Base-by-base conservation (phyloP, 2,329 filamentous ascomycete genomes). In the Colletotrichum phormii region DNA sequence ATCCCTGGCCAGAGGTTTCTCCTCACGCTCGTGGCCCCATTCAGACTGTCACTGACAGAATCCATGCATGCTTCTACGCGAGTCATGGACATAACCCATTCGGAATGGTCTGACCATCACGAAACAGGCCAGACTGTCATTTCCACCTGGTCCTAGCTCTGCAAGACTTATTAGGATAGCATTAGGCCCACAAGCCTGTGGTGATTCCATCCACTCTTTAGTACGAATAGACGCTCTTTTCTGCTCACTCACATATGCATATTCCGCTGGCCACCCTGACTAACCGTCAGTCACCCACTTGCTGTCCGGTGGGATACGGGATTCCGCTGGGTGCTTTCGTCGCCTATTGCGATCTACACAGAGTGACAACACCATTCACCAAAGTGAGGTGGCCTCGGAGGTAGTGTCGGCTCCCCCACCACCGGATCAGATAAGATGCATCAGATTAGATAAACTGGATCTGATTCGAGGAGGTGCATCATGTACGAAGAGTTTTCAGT, bases 391-490 rank as follows among this genome's bases (percentile, higher is more conserved):
- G 22, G n/a, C 53, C 58, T 65, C 67, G 53, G 67, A 67, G 46
- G 63, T 37, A 13, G 35, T 24, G 37, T 71, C 49, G 57, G 64
- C 61, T 42, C 42, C 42, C 24, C 8, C 7, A 51, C 37, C 26
- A 15, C 31, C 26, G 15, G 35, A 62, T 72, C 64, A 68, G 69
- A 68, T 72, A 67, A 67, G 64, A 71, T 71, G 37, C 37, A 67
- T 68, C 69, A 68, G 69, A 72, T 72, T 72, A 72, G 69, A 68
- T 67, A 46, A 68, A 49, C 12, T 13, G n/a, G 29, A 42, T 42
- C 37, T 68, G 37, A 58, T 68, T 72, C 58, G 58, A 63, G 29
- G 69, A 63, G 26, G 26, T 49, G 35, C 65, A 62, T 62, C 57
- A 51, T 29, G 24, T 12, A 31, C n/a, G 66, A 57, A 68, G 59